A percentile compares a stretch with the other conserved stretches of the same genome.
Conservation (phyloP, 495 filamentous ascomycete species). For the Neurospora sp. region DNA sequence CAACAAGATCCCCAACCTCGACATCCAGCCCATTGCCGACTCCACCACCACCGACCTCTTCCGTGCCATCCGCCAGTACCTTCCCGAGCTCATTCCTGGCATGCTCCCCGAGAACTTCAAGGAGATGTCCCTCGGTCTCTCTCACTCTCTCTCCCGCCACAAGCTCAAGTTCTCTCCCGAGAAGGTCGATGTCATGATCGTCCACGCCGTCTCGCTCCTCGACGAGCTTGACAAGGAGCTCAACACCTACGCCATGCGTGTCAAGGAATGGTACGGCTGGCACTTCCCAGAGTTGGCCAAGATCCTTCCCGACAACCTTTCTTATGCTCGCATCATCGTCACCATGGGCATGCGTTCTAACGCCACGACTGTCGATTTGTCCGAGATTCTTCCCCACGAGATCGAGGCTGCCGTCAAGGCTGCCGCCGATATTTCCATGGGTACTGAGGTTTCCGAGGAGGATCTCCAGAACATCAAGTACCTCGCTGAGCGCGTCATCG, state of each 20-base stretch:
- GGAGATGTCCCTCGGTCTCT: conserved; percentile 90
- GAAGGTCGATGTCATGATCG: conserved; percentile 99
- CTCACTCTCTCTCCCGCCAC: conserved; percentile 94
- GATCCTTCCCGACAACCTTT: conserved; percentile 96
- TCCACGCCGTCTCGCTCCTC: conserved; percentile 86
- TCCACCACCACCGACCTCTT: conserved; percentile 78
- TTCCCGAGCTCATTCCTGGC: conserved; percentile 83
- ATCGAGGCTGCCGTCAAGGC: conserved; percentile 86
- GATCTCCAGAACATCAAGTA: conserved; percentile 85
- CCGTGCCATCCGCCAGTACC: conserved; percentile 83
- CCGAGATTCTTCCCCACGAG: conserved; percentile 91
- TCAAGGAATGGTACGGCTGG: conserved; percentile 99
- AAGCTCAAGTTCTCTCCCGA: conserved; percentile 98
- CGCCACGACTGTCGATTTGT: conserved; percentile 64
- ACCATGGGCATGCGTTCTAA: conserved; percentile 79
- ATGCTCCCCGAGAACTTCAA: conserved; percentile 74
- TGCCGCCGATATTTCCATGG: conserved; percentile 94
- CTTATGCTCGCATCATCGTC: conserved; percentile 78
- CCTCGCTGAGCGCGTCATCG: conserved; percentile 86
- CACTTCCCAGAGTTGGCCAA: conserved; percentile 97
- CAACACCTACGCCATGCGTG: conserved; percentile 96
- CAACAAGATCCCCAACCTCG: conserved; percentile 79
- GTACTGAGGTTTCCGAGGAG: conserved; percentile 83
- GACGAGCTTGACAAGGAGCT: conserved; percentile 98
- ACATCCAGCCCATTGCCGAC: conserved; percentile 77